These are phyloP conservation scores for Stylonectria norvegica DNA, from an alignment of 2,329 filamentous ascomycete genomes.

Conservation along the genomic window DNA sequence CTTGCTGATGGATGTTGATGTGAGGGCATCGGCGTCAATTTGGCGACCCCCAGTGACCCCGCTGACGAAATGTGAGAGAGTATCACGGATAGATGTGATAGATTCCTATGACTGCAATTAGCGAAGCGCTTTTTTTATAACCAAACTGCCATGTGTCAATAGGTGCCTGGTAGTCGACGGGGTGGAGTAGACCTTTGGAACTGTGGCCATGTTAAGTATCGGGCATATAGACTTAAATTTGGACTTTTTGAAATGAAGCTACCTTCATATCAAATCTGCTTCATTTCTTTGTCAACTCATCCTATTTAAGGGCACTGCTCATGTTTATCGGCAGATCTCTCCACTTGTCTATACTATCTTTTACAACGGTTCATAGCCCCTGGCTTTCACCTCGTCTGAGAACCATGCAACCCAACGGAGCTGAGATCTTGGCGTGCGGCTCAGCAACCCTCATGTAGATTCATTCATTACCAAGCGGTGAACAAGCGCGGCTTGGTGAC, in stretches of 20 bases:
- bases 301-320: neutral
- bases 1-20: conserved; percentile 1
- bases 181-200: conserved; percentile 1
- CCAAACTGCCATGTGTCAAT: too few species aligned
- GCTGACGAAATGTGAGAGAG: conserved; percentile 4
- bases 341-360: neutral
- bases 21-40: conserved; percentile 5
- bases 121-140: too few species aligned
- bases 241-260: neutral
- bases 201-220: neutral
- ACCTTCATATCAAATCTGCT: neutral
- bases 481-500: neutral
- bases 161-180: neutral
- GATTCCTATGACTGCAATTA: too few species aligned
- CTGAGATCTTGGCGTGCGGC: neutral
- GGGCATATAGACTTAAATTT: neutral
- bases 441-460: neutral
- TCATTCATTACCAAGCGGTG: neutral
- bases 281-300: neutral
- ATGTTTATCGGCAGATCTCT: neutral
- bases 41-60: conserved; percentile 4
- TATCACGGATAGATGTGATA: conserved; percentile 2
- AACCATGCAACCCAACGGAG: neutral
- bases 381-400: neutral
- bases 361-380: neutral